phyloP scores from a whole-genome alignment of 257 asterid species.

The Petunia axillaris region DNA sequence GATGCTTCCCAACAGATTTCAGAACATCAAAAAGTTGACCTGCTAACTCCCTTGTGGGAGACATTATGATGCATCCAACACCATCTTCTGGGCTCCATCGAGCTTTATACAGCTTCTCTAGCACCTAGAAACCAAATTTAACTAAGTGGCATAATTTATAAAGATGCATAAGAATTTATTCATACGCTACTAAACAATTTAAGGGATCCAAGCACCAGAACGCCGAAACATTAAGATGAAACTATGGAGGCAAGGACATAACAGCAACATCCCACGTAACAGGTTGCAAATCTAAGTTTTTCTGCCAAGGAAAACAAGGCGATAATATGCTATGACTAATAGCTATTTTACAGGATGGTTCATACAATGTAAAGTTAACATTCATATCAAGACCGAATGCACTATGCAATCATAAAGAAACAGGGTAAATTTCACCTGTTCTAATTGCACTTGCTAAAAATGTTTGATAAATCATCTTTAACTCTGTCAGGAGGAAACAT shows the following conservation, averaged over 20 bases:
- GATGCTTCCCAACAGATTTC: conserved; percentile 77
- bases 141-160: not conserved
- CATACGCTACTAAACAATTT: not conserved
- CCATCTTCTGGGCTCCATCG: conserved; percentile 99
- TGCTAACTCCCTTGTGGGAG: conserved; percentile 96
- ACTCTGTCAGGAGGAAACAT: not conserved
- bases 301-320: conserved; percentile 14
- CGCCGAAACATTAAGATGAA: not conserved
- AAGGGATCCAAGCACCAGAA: not conserved
- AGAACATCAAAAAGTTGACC: conserved; percentile 81
- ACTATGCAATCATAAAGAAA: not conserved
- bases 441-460: not conserved
- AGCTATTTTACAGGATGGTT: not conserved
- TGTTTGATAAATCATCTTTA: not conserved
- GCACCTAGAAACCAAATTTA: conserved; percentile 46
- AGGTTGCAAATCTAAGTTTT: not conserved
- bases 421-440: not conserved
- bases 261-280: not conserved
- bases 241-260: not conserved
- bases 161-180: not conserved
- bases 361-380: not conserved
- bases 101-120: conserved; percentile 77
- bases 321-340: not conserved
- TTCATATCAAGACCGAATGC: not conserved
- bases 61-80: conserved; percentile 89